Conservation (phyloP, 805 yeast species). For the Yamadazyma paraphyllophila region DNA sequence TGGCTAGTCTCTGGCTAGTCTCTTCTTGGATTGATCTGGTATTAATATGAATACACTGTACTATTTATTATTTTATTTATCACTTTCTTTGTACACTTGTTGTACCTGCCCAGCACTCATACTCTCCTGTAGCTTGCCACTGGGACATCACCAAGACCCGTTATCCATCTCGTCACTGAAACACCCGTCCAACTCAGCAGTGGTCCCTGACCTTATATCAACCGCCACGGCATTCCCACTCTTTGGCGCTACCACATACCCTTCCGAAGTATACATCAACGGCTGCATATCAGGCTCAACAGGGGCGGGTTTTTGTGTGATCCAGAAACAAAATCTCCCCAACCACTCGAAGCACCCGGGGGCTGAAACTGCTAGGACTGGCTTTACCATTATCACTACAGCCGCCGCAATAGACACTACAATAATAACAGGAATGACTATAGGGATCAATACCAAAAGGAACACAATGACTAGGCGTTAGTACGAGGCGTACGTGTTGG, state of each 20-base stretch:
- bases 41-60: too few relatives aligned
- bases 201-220: neutral
- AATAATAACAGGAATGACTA: neutral
- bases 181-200: neutral
- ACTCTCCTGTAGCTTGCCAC: neutral
- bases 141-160: neutral
- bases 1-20: too few relatives aligned
- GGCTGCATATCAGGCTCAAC: neutral
- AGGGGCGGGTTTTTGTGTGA: too few relatives aligned
- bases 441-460: neutral
- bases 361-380: neutral
- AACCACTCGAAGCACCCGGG: neutral
- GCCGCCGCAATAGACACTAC: neutral
- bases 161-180: neutral
- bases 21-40: too few relatives aligned
- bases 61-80: too few relatives aligned
- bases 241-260: neutral
- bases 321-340: neutral
- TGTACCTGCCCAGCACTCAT: neutral
- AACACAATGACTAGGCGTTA: neutral
- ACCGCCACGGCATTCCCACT: neutral
- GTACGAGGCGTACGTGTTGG: neutral
- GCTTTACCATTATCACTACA: neutral
- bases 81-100: too few relatives aligned
- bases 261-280: neutral